Conservation (phyloP, 2,329 filamentous ascomycete species). For the Colletotrichum plurivorum region DNA sequence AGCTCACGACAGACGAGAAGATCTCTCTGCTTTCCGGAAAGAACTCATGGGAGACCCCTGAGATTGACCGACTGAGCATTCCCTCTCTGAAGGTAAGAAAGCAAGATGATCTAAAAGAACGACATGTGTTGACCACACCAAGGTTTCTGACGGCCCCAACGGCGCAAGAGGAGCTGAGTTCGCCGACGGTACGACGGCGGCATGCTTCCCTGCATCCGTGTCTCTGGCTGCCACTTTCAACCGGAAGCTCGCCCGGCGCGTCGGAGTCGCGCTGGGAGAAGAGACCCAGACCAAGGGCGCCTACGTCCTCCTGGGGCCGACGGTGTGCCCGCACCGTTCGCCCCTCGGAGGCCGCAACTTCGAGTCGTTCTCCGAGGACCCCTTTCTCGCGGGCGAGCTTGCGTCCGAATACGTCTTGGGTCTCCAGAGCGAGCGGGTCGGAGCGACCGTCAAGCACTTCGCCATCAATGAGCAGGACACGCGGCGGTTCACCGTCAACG, state of each 20-base stretch:
- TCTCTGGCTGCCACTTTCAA: conserved; percentile 74
- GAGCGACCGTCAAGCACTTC: conserved; percentile 36
- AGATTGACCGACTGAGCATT: conserved; percentile 10
- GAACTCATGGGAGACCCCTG: conserved; percentile 12
- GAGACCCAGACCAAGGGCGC: conserved; percentile 61
- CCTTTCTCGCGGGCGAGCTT: conserved; percentile 57
- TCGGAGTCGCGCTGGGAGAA: conserved; percentile 57
- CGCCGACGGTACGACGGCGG: conserved; percentile 18
- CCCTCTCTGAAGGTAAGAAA: conserved; percentile 6
- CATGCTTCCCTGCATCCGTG: conserved; percentile 21
- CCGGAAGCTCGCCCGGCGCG: conserved; percentile 65
- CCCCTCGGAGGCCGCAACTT: conserved; percentile 75
- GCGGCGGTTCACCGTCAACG: conserved; percentile 1
- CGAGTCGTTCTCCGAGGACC: conserved; percentile 73
- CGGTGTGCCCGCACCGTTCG: conserved; percentile 73
- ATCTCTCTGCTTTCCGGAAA: conserved; percentile 7
- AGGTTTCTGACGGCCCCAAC: conserved; percentile 21
- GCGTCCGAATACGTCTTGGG: conserved; percentile 48
- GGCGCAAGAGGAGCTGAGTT: conserved; percentile 23
- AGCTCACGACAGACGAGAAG: conserved; percentile 14
- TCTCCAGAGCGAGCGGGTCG: conserved; percentile 42
- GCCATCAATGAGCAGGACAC: conserved; percentile 3
- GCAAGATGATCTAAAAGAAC: accelerated
- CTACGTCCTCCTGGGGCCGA: conserved; percentile 72
- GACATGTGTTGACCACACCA: not conserved